These are phyloP conservation scores for Ottelia alismoides DNA, from an alignment of 106 monocot genomes.

Conservation along the genomic window DNA sequence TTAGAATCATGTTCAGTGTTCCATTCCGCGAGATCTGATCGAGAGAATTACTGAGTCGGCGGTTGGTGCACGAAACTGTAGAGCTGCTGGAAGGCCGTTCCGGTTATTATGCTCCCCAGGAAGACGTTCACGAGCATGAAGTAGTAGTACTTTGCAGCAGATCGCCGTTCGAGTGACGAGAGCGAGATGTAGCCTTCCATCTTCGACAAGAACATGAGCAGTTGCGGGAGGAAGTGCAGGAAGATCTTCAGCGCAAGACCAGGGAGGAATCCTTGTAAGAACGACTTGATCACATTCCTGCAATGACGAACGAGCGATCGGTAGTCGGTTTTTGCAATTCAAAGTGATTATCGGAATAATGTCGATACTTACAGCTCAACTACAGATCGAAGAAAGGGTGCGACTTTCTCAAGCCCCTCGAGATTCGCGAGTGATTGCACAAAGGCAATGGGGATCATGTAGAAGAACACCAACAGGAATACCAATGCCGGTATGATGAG, in stretches of 20 bases:
- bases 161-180: conserved; percentile 75
- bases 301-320: conserved; percentile 10
- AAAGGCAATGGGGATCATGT: conserved; percentile 88
- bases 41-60: conserved; percentile 64
- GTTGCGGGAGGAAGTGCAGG: conserved; percentile 60
- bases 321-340: too few species aligned
- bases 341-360: too few species aligned
- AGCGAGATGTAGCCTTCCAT: conserved; percentile 80
- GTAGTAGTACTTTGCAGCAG: conserved; percentile 88
- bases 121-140: conserved; percentile 95
- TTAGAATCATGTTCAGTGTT: too few species aligned
- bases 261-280: conserved; percentile 96
- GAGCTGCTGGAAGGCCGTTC: conserved; percentile 93
- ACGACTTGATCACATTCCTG: conserved; percentile 79
- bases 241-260: conserved; percentile 83
- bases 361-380: conserved; percentile 78
- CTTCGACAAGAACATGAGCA: conserved; percentile 90
- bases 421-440: conserved; percentile 97
- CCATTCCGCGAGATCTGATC: too few species aligned
- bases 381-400: conserved; percentile 69
- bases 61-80: conserved; percentile 69
- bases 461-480: conserved; percentile 71
- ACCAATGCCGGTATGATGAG: conserved; percentile 46
- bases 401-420: conserved; percentile 80
- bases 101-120: conserved; percentile 84